These are phyloP conservation scores for Botrytis pseudocinerea DNA, from an alignment of 2,329 filamentous ascomycete species.

Conservation along the genomic window DNA sequence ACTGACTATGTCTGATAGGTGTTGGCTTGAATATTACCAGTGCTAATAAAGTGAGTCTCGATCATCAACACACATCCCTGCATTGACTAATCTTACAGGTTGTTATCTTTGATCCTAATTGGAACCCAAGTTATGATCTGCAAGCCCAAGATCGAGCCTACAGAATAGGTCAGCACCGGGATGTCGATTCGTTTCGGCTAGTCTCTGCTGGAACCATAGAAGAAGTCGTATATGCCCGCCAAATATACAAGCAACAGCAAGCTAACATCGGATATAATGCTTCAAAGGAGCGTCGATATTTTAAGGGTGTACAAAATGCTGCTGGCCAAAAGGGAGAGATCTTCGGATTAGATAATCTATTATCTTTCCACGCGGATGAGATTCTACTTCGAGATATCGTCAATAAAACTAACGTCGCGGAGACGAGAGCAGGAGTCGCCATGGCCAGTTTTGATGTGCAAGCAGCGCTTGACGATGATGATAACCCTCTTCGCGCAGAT, in stretches of 20 bases:
- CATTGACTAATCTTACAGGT: slow-evolving; percentile 1
- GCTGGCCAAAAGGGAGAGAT: slow-evolving; percentile 85
- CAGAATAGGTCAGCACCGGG: slow-evolving; percentile 86
- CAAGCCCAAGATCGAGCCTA: slow-evolving; percentile 97
- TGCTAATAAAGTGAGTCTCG: slow-evolving; percentile 77
- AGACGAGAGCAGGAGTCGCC: slow-evolving; percentile 80
- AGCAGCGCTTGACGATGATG: slow-evolving; percentile 56
- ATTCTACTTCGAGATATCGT: slow-evolving; percentile 91
- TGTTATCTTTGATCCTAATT: slow-evolving; percentile 94
- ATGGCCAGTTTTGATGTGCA: slow-evolving; percentile 76
- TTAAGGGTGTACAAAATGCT: slow-evolving; percentile 88
- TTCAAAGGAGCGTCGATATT: slow-evolving; percentile 88
- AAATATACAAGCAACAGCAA: slow-evolving; percentile 99
- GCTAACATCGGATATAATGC: slow-evolving; percentile 97
- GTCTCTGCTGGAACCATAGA: slow-evolving; percentile 92
- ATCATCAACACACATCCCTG: not conserved
- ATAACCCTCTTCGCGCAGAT: slow-evolving; percentile 45
- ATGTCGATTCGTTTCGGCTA: slow-evolving; percentile 93
- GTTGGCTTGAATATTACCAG: slow-evolving; percentile 95
- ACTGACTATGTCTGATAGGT: slow-evolving; percentile 42
- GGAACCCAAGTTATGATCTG: slow-evolving; percentile 93
- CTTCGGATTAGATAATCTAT: slow-evolving; percentile 85
- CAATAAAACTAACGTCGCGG: slow-evolving; percentile 96
- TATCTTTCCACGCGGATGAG: slow-evolving; percentile 76
- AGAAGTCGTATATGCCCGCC: slow-evolving; percentile 93